Evolutionary conservation across 2,329 filamentous ascomycete species (phyloP), one percentile per base, ranked within the genome.

Genomic region (Aureobasidium sp.): DNA sequence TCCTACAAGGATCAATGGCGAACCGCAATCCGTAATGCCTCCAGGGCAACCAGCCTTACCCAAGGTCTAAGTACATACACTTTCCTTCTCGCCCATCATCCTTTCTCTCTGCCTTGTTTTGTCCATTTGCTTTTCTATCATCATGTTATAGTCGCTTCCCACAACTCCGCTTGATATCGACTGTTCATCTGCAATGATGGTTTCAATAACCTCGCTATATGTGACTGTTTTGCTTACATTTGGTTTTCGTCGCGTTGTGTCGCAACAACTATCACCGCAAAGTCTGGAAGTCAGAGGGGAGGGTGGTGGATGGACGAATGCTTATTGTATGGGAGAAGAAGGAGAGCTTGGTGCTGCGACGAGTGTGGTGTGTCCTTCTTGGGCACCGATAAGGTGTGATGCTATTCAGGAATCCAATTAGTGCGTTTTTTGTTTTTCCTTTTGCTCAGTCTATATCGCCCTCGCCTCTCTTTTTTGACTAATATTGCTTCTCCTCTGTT

Each of bases 401-500:
- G 73, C 69, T 34, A 76, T 79, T 52, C 68, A 72, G 37, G 70
- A 76, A 47, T 71, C 75, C 7, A 73, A 75, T 59, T 80, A 76
- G 78, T 79, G 66, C 65, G 74, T 41, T 22, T 27, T 2, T 27
- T n/a, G 1, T 6, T 39, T n/a, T n/a, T n/a, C n/a, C n/a, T n/a
- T n/a, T n/a, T n/a, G n/a, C n/a, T n/a, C n/a, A n/a, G n/a, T n/a
- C n/a, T n/a, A n/a, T n/a, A n/a, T n/a, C n/a, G n/a, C n/a, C n/a
- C n/a, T n/a, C n/a, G n/a, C n/a, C n/a, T n/a, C n/a, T n/a, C n/a
- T n/a, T n/a, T n/a, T n/a, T n/a, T n/a, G n/a, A n/a, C n/a, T n/a
- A n/a, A n/a, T n/a, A n/a, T n/a, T n/a, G n/a, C n/a, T n/a, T n/a
- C n/a, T n/a, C n/a, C n/a, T n/a, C n/a, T n/a, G n/a, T n/a, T n/a